These are phyloP conservation scores for Pythium scleroteichum DNA, from an alignment of 352 stramenopile genomes.

Conservation along the genomic window DNA sequence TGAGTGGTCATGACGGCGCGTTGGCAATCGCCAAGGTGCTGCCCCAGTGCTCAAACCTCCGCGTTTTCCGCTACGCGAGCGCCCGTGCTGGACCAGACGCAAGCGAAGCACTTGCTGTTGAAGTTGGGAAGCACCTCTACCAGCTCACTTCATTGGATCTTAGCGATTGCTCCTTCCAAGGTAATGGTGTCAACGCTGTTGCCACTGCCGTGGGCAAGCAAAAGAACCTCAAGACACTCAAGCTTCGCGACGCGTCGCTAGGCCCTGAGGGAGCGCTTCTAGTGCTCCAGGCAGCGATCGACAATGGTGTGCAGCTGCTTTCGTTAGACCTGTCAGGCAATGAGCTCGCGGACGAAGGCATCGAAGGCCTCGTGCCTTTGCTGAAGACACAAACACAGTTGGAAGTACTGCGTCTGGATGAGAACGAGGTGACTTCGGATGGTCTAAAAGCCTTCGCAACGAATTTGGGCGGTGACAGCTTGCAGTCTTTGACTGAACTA, in stretches of 20 bases:
- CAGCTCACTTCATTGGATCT: slow-evolving; percentile 86
- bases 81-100: slow-evolving; percentile 58
- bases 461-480: slow-evolving; percentile 29
- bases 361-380: slow-evolving; percentile 61
- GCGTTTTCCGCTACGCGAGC: slow-evolving; percentile 64
- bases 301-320: slow-evolving; percentile 60
- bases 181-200: slow-evolving; percentile 68
- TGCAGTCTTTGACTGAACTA: slow-evolving; percentile 48
- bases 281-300: slow-evolving; percentile 68
- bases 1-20: slow-evolving; percentile 75
- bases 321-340: slow-evolving; percentile 91
- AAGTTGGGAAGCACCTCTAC: slow-evolving; percentile 46
- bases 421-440: slow-evolving; percentile 80
- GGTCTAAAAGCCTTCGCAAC: slow-evolving; percentile 44
- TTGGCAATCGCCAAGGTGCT: slow-evolving; percentile 63
- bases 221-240: slow-evolving; percentile 70
- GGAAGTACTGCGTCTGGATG: slow-evolving; percentile 67
- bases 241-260: slow-evolving; percentile 90
- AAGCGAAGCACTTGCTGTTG: slow-evolving; percentile 47
- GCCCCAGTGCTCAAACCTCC: slow-evolving; percentile 45
- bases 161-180: slow-evolving; percentile 91
- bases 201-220: slow-evolving; percentile 69
- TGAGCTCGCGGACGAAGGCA: slow-evolving; percentile 73
- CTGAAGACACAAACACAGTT: slow-evolving; percentile 56
- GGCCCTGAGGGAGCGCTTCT: slow-evolving; percentile 70